Evolutionary conservation across 164 flowering plant genomes (phyloP).

Genomic region (Stephania cephalantha): DNA sequence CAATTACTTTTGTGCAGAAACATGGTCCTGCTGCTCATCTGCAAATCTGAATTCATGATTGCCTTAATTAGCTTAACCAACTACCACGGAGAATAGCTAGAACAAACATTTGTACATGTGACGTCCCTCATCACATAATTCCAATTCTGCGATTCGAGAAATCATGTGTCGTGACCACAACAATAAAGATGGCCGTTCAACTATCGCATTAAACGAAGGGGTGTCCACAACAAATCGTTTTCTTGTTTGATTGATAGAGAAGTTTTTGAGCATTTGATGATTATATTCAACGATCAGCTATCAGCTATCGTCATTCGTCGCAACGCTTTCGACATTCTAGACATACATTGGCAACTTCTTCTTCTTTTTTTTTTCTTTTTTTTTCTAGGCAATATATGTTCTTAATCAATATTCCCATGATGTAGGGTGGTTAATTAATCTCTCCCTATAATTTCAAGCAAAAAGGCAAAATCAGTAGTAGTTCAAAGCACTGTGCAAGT

Average conservation of each 20-base stretch:
- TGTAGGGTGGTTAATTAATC: too few relatives aligned
- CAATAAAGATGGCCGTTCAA: not conserved
- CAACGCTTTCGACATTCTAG: not conserved
- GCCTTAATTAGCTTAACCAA: not conserved
- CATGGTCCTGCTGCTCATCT: not conserved
- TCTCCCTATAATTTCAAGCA: too few relatives aligned
- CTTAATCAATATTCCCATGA: too few relatives aligned
- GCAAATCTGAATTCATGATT: not conserved
- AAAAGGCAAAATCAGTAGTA: too few relatives aligned
- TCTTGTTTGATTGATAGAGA: constrained; percentile 12
- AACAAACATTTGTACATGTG: not conserved
- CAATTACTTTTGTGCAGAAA: not conserved
- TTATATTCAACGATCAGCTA: not conserved
- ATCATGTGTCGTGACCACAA: constrained; percentile 10
- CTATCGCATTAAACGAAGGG: constrained; percentile 1
- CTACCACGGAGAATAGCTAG: not conserved
- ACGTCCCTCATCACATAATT: not conserved
- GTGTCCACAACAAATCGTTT: constrained; percentile 12
- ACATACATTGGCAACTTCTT: not conserved
- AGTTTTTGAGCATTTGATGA: not conserved
- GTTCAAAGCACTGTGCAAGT: too few relatives aligned
- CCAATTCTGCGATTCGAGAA: not conserved
- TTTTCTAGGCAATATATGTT: not conserved
- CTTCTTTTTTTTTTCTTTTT: too few relatives aligned
- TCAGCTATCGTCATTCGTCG: not conserved